Base-by-base conservation (phyloP, 1,284 basidiomycete species). In the Golubevia sp. region DNA sequence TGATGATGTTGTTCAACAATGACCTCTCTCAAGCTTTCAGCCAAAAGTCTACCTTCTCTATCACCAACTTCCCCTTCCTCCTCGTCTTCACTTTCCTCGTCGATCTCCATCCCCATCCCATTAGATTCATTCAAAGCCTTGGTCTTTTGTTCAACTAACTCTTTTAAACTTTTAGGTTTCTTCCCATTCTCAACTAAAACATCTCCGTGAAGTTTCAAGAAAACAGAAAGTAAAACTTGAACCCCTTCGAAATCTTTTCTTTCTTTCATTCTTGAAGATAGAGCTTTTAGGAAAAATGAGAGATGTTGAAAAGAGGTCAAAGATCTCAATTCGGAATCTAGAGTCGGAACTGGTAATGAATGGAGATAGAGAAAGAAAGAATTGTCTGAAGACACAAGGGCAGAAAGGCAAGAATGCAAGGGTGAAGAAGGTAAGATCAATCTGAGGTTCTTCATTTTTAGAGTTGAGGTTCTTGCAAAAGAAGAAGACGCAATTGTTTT, bases 231-330 rank as follows among this genome's bases (percentile, higher is more conserved):
- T 81, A 96, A 87, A 0, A 94, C 90, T 84, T 99, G 94, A 1
- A 97, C 92, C 7, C 93, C 94, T 84, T 99, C 96, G 78, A 96
- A 99, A 84, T 99, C 96, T 56, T 89, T 88, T 74, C 91, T 92
- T 18, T 91, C 91, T 50, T 85, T 84, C 24, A 99, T 86, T 2
- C 96, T 89, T 59, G 86, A 87, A 2, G 87, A 88, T 20, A 99
- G 87, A 0, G 93, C 91, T 61, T 87, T 85, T 48, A 97, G 84
- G 85, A 98, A 97, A 3, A 87, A 84, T 0, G 85, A 85, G 21
- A 95, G 86, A 61, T 89, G 87, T 55, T 90, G 87, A 26, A 91
- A 85, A 2, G 89, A 88, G 8, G 78, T 62, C 26, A 94, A 85
- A 1, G 91, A 91, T 11, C 93, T 92, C 18, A 99, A 86, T 82